A percentile compares a stretch with the other conserved stretches of the same genome.
Evolutionary conservation across 345 rosid genomes (phyloP).

Genomic region (Populus alba): DNA sequence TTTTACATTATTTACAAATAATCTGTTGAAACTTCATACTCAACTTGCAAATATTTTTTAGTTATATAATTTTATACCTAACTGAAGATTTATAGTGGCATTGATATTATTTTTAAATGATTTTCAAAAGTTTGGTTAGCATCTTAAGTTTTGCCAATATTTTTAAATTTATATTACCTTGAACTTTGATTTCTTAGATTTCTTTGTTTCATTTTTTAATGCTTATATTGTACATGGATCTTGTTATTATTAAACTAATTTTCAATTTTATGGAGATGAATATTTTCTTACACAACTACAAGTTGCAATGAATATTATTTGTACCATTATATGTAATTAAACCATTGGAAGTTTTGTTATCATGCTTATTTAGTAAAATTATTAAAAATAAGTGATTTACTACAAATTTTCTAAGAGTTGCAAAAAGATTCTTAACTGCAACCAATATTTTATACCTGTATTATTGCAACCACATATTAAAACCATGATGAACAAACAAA

Average conservation of each 20-base stretch:
- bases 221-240: not conserved
- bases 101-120: not conserved
- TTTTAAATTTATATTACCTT: too few species aligned
- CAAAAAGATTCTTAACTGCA: not conserved
- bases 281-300: not conserved
- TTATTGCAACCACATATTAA: not conserved
- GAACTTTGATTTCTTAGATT: not conserved
- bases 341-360: not conserved
- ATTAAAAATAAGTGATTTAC: too few species aligned
- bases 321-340: not conserved
- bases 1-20: too few species aligned
- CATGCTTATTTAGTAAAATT: not conserved
- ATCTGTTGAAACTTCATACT: too few species aligned
- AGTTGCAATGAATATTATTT: not conserved
- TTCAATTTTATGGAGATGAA: not conserved
- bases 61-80: too few species aligned
- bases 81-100: not conserved
- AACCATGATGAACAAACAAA: not conserved
- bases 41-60: not conserved
- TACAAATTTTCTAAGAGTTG: not conserved
- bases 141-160: too few species aligned
- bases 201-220: too few species aligned
- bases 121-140: not conserved
- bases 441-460: not conserved
- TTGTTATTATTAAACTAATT: not conserved